Conservation (phyloP, 176 grass and related monocot genomes). For the Pontederia paniculata region DNA sequence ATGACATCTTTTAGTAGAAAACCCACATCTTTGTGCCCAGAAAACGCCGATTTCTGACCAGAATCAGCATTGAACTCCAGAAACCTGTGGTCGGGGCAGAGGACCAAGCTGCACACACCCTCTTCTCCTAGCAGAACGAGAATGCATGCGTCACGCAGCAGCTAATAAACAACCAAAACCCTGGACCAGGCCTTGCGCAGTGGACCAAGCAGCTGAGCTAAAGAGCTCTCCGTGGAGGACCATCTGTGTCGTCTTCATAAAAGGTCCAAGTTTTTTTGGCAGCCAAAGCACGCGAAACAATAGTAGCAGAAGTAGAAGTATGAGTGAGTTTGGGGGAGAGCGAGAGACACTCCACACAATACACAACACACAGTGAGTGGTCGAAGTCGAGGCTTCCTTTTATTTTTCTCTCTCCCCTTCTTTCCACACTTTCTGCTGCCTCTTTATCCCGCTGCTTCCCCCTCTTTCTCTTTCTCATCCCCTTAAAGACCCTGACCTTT, state of each 20-base stretch:
- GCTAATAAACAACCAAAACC: too few species aligned
- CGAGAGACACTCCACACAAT: constrained; percentile 2
- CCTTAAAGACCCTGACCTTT: constrained; percentile 80
- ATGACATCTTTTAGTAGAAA: neutral
- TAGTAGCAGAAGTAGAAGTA: constrained; percentile 16
- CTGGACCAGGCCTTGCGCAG: neutral
- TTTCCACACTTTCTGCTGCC: constrained; percentile 7
- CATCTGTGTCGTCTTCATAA: constrained; percentile 1
- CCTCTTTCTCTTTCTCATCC: constrained; percentile 5
- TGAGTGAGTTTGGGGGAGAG: constrained; percentile 2
- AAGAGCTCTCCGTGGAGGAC: neutral
- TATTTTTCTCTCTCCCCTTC: constrained; percentile 21
- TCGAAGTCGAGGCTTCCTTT: constrained; percentile 28
- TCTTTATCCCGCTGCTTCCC: too few species aligned
- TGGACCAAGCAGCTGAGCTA: neutral
- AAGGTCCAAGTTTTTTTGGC: constrained; percentile 14
- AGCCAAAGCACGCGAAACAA: constrained; percentile 21
- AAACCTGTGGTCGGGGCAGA: neutral
- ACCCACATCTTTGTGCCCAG: neutral
- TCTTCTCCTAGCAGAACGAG: too few species aligned
- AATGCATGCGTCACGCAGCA: too few species aligned
- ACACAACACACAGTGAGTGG: constrained; percentile 19
- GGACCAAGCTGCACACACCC: neutral
- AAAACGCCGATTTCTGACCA: neutral
- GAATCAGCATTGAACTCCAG: neutral